phyloP scores from a whole-genome alignment of 192 early-diverging fungal genomes.

The Dispira simplex region DNA sequence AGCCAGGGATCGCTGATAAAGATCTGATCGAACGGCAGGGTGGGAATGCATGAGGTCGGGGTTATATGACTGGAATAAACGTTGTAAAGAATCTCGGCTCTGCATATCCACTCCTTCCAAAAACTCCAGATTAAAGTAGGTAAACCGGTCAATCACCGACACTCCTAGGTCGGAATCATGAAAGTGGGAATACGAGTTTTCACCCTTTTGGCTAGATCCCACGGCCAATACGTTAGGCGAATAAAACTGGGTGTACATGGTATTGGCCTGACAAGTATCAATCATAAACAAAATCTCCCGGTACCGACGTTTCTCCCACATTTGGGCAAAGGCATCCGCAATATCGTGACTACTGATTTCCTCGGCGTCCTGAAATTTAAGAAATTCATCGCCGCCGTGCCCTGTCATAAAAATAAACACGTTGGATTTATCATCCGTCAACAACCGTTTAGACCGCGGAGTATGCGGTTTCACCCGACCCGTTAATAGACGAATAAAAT shows the following conservation, averaged over 20 bases:
- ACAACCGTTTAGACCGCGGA: conserved; percentile 82
- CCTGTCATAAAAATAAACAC: conserved; percentile 98
- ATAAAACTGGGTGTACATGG: conserved; percentile 86
- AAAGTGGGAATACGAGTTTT: conserved; percentile 79
- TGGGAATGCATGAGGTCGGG: conserved; percentile 54
- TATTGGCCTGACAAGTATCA: conserved; percentile 97
- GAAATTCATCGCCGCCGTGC: conserved; percentile 95
- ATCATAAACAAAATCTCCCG: conserved; percentile 98
- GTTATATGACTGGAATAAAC: conserved; percentile 76
- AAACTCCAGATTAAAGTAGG: conserved; percentile 88
- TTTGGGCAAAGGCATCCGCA: conserved; percentile 93
- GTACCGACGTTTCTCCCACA: conserved; percentile 93
- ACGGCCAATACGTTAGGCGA: conserved; percentile 90
- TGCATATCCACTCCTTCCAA: conserved; percentile 74
- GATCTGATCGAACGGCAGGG: conserved; percentile 72
- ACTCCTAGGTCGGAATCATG: conserved; percentile 87
- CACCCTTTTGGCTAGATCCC: conserved; percentile 66
- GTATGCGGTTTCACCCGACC: conserved; percentile 71
- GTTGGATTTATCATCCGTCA: conserved; percentile 94
- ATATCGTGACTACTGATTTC: conserved; percentile 93
- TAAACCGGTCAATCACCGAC: conserved; percentile 94
- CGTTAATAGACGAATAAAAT: conserved; percentile 91
- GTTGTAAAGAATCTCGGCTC: conserved; percentile 52
- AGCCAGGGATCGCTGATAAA: conserved; percentile 61
- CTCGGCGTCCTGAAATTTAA: conserved; percentile 98